Base-by-base conservation (phyloP, 345 rosid species). In the Aquilaria yunnanensis region DNA sequence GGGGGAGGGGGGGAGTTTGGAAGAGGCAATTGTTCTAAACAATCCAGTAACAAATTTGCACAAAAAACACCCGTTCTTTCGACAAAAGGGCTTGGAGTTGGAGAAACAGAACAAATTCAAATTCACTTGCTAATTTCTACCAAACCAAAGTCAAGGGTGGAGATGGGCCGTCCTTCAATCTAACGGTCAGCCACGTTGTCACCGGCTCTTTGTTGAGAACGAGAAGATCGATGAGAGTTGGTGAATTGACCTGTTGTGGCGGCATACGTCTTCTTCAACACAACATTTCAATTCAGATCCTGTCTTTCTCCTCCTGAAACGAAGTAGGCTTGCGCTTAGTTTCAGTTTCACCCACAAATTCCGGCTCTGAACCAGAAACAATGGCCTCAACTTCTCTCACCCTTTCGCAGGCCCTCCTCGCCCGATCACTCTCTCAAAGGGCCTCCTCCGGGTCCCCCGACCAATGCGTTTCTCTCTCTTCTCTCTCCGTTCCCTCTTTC, bases 331-430 rank as follows among this genome's bases (percentile, higher is more conserved):
- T 14, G 9, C 3, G 32, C n/a, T 9, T 3, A 16, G 14, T 57
- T 23, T 34, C 37, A 53, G 14, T 50, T 50, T 63, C 58, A 32
- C 50, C 43, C 47, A 9, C 43, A 3, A 37, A 2, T 37, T 56
- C 46, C 30, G 54, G 10, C 65, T 51, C 34, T 14, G 14, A n/a
- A 14, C 9, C 64, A 62, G 52, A 71, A 68, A 48, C 70, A 59
- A 89, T 78, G 88, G 85, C 88, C 63, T 78, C 88, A 6, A 71
- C 88, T 68, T 81, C 96, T 63, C 63, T 74, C 32, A 63, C 78
- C 6, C 80, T 84, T 47, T 80, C 90, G 5, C 91, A 81, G 56
- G 79, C 79, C 59, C 83, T 85, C 53, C 69, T 85, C 11, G 70
- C 81, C 30, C 78, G 84, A 32, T 77, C 87, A 58, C 67, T 75